Evolutionary conservation across 176 grass and related monocot genomes (phyloP).

Genomic region (Areca catechu): DNA sequence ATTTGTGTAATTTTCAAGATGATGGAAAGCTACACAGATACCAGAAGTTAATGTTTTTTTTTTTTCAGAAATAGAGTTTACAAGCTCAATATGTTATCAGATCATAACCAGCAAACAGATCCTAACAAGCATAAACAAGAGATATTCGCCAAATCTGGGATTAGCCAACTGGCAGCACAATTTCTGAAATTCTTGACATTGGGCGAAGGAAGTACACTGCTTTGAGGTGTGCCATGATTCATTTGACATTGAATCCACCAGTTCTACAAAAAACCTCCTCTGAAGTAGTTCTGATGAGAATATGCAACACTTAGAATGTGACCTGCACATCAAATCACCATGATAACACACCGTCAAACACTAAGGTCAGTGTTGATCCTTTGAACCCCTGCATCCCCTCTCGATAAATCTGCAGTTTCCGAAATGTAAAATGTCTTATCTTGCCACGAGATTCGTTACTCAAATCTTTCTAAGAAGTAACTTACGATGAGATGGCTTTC

Average conservation of each 20-base stretch:
- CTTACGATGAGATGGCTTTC: too few species aligned
- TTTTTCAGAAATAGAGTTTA: too few species aligned
- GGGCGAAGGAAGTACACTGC: constrained; percentile 85
- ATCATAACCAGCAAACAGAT: too few species aligned
- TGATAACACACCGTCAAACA: too few species aligned
- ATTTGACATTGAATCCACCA: constrained; percentile 68
- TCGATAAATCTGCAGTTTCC: too few species aligned
- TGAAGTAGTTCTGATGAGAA: constrained; percentile 84
- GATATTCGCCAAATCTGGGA: constrained; percentile 81
- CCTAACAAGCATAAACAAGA: constrained; percentile 49
- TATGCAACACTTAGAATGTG: constrained; percentile 92
- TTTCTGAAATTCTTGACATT: constrained; percentile 79
- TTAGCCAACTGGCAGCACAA: constrained; percentile 66
- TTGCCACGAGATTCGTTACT: too few species aligned
- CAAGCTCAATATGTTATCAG: not conserved
- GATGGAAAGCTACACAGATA: constrained; percentile 59
- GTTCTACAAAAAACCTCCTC: constrained; percentile 96
- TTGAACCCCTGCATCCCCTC: too few species aligned
- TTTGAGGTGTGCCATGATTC: constrained; percentile 88
- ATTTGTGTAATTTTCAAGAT: constrained; percentile 94
- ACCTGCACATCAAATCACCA: constrained; percentile 32
- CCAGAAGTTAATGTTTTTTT: too few species aligned
- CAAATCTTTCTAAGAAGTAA: too few species aligned
- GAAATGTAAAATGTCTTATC: too few species aligned
- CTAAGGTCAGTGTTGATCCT: too few species aligned